Base-by-base conservation (phyloP, 1,139 yeast species). In the Debaryomycetaceae sp. region DNA sequence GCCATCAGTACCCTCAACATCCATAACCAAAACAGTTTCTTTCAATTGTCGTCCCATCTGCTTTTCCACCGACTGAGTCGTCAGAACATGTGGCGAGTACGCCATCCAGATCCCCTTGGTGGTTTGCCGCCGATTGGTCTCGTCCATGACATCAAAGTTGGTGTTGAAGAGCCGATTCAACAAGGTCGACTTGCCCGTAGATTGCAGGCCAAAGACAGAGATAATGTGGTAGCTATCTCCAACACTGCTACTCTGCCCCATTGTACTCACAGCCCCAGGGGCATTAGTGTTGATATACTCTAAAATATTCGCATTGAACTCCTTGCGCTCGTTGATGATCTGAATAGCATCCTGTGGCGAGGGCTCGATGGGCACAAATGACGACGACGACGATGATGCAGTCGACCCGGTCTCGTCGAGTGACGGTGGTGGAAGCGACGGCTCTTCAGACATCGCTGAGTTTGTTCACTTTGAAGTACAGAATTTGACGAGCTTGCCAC, bases 1-100 rank as follows among this genome's bases (percentile, higher is more conserved):
- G 28, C 98, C 98, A 58, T 91, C 98, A 2, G 97, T 88, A 28
- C 98, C 98, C 59, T 91, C 98, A 13, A 91, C 97, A 53, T 91
- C 98, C 75, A 91, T 71, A 2, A 91, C 94, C 44, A 88, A 72
- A n/a, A 88, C 64, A 42, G 70, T 72, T 28, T 55, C 56, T 12
- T 41, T 41, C 40, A 22, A 14, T 9, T 16, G 29, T 8, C 14
- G 9, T 4, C 15, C 35, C 40, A 28, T 44, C 51, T 42, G 47
- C 10, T 44, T 27, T 13, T 29, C 37, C 17, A 39, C 41, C 7
- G 40, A 36, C 2, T 43, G 49, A 2, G 48, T 43, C 19, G 58
- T 51, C 19, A 64, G 61, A 21, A 69, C 58, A 11, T 54, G 48
- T 4, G 66, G 65, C 1, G 88, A 78, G 49, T 75, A 76, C 0